Evolutionary conservation across 129 eudicot species (phyloP).

Genomic region (Heracleum sosnowskyi): DNA sequence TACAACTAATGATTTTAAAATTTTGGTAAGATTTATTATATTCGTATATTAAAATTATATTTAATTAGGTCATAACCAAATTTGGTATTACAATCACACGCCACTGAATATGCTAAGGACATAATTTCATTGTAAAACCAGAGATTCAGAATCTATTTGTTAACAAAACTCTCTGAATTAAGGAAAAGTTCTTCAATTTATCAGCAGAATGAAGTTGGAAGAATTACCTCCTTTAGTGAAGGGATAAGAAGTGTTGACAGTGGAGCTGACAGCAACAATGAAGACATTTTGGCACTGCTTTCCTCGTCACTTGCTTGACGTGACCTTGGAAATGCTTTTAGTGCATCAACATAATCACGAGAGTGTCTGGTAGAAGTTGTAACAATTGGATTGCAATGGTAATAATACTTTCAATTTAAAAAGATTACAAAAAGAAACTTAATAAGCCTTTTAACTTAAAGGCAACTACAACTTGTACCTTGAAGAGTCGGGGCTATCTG

Average conservation of each 20-base stretch:
- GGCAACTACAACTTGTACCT: slow-evolving; percentile 30
- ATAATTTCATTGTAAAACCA: background rate
- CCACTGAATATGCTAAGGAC: background rate
- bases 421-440: background rate
- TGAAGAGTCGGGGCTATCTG: slow-evolving; percentile 45
- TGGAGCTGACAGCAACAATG: slow-evolving; percentile 49
- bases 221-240: slow-evolving; percentile 66
- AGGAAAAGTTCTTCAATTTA: background rate
- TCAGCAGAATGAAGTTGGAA: background rate
- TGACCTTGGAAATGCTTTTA: slow-evolving; percentile 55
- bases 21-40: no score
- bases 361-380: slow-evolving; percentile 31
- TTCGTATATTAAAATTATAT: no score
- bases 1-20: no score
- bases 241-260: slow-evolving; percentile 58
- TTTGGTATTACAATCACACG: no score
- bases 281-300: slow-evolving; percentile 40
- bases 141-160: background rate
- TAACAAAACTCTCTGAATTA: background rate
- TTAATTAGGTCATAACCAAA: no score
- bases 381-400: no score
- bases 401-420: background rate
- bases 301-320: slow-evolving; percentile 55
- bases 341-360: slow-evolving; percentile 58
- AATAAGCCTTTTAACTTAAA: background rate